Percentiles rank a stretch among this genome's conserved stretches.
These are phyloP conservation scores for Buxus sempervirens DNA, from an alignment of 164 flowering plant species.

Conservation along the genomic window DNA sequence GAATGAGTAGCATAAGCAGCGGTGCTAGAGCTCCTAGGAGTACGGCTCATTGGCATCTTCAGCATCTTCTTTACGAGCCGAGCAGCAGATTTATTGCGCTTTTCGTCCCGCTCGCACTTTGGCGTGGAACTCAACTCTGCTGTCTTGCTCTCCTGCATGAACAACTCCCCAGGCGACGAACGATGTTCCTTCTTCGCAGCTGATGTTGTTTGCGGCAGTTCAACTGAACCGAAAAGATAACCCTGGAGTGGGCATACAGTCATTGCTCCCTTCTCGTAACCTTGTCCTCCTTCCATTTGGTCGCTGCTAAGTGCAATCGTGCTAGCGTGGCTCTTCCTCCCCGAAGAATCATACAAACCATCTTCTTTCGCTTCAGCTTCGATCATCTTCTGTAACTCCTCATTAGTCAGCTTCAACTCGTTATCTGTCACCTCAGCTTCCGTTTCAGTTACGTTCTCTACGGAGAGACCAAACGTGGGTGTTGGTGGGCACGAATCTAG, in stretches of 20 bases:
- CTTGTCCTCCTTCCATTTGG: constrained; percentile 36
- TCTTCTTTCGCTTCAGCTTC: constrained; percentile 60
- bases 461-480: constrained; percentile 56
- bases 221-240: constrained; percentile 72
- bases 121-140: constrained; percentile 47
- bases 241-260: constrained; percentile 73
- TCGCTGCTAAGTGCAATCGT: constrained; percentile 59
- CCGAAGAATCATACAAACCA: constrained; percentile 47
- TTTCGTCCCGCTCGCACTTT: too few relatives aligned
- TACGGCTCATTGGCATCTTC: constrained; percentile 44
- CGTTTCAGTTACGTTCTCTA: constrained; percentile 58
- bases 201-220: constrained; percentile 44
- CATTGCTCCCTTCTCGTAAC: constrained; percentile 27
- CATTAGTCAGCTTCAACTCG: constrained; percentile 72
- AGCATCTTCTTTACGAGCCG: constrained; percentile 58
- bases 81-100: constrained; percentile 44
- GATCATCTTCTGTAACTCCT: constrained; percentile 76
- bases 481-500: constrained; percentile 32
- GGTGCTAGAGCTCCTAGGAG: constrained; percentile 33
- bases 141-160: constrained; percentile 61
- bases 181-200: constrained; percentile 59
- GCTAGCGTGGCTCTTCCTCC: constrained; percentile 70
- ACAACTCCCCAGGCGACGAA: constrained; percentile 83
- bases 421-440: constrained; percentile 66
- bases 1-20: constrained; percentile 28